Evolutionary conservation across 345 rosid genomes (phyloP).

Genomic region (Luvunga scandens): DNA sequence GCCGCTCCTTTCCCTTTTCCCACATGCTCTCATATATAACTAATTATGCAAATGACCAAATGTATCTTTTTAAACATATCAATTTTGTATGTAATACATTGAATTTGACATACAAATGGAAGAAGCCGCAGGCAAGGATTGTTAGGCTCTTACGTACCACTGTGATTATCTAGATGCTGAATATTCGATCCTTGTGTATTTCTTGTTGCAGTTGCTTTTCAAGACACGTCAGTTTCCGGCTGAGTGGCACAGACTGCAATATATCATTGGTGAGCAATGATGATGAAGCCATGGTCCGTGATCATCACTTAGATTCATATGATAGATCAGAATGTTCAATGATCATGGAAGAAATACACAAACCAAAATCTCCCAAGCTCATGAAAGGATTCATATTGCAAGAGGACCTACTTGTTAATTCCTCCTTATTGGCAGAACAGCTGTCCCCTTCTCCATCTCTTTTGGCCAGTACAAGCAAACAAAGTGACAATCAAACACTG

Average conservation of each 20-base stretch:
- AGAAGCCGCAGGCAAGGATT: too few relatives aligned
- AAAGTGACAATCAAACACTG: neutral
- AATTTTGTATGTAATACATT: neutral
- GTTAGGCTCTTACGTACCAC: too few relatives aligned
- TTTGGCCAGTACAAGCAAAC: neutral
- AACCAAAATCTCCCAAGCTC: slow-evolving; percentile 25
- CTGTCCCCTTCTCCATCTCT: neutral
- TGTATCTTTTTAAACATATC: neutral
- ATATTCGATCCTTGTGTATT: neutral
- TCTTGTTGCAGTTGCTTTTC: slow-evolving; percentile 29
- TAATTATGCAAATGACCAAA: neutral
- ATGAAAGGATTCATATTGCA: slow-evolving; percentile 14
- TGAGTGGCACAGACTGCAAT: slow-evolving; percentile 30
- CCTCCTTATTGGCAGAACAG: neutral
- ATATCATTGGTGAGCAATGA: slow-evolving; percentile 28
- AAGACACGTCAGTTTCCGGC: slow-evolving; percentile 24
- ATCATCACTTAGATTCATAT: neutral
- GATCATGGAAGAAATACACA: slow-evolving; percentile 5
- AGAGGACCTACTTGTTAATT: neutral
- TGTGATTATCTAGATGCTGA: neutral
- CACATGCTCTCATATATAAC: neutral
- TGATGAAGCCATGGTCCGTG: slow-evolving; percentile 11
- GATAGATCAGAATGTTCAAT: slow-evolving; percentile 14
- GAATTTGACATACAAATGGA: neutral
- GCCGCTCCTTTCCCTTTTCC: neutral